These are phyloP conservation scores for Colletotrichum eremochloae DNA, from an alignment of 2,329 filamentous ascomycete genomes.

Conservation along the genomic window DNA sequence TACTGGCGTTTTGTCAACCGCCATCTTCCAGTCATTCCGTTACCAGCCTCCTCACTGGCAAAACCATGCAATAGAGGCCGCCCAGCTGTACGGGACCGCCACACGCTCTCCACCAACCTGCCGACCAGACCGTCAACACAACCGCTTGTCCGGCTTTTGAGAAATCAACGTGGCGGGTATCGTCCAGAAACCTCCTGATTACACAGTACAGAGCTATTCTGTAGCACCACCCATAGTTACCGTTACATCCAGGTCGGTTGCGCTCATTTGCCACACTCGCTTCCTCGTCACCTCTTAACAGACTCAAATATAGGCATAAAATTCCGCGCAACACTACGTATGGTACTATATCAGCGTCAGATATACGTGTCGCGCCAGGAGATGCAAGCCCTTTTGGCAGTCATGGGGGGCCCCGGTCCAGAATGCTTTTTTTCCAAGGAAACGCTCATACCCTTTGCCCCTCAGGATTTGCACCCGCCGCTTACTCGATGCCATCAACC, in stretches of 20 bases:
- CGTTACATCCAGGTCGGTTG: constrained; percentile 8
- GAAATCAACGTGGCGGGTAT: constrained; percentile 11
- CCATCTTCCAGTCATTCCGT: neutral
- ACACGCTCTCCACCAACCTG: neutral
- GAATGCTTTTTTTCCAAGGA: constrained; percentile 13
- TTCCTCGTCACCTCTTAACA: constrained; percentile 21
- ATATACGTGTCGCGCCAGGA: constrained; percentile 28
- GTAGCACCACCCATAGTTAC: neutral
- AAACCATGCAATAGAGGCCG: neutral
- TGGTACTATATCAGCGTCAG: constrained; percentile 29
- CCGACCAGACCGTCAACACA: neutral
- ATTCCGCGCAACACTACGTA: constrained; percentile 16
- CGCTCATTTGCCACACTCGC: constrained; percentile 33
- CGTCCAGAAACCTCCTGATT: neutral
- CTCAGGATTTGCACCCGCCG: constrained; percentile 34
- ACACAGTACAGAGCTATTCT: neutral
- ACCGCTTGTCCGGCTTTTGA: neutral
- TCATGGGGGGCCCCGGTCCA: constrained; percentile 13
- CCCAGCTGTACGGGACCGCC: neutral
- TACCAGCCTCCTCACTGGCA: neutral
- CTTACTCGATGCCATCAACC: constrained; percentile 23
- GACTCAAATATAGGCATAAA: constrained; percentile 26
- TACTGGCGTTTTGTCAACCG: neutral
- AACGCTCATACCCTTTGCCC: neutral
- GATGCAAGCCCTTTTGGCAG: neutral